Evolutionary conservation across 371 early-diverging fungal genomes (phyloP).

Genomic region (Coemansia sp.): DNA sequence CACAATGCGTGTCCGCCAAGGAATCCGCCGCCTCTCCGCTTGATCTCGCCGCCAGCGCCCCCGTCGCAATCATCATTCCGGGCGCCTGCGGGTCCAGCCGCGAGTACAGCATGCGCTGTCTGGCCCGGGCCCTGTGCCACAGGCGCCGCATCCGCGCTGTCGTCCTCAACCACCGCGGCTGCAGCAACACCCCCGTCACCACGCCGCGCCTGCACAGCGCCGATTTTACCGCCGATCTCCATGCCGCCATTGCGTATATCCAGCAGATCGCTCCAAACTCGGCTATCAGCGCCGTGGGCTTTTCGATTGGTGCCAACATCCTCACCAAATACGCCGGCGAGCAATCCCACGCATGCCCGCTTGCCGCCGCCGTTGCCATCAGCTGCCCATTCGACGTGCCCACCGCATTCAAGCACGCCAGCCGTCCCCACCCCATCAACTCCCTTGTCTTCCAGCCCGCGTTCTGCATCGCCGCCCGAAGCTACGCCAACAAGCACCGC

Average conservation of each 20-base stretch:
- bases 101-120: conserved; percentile 77
- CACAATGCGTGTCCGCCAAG: neutral
- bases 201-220: conserved; percentile 76
- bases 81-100: conserved; percentile 82
- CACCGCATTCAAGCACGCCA: neutral
- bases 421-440: conserved; percentile 53
- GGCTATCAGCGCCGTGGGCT: conserved; percentile 74
- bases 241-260: conserved; percentile 57
- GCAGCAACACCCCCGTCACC: conserved; percentile 62
- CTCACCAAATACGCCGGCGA: conserved; percentile 87
- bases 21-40: conserved; percentile 6
- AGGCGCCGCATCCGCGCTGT: conserved; percentile 64
- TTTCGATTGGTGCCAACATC: conserved; percentile 84
- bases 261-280: conserved; percentile 56
- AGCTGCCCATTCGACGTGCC: conserved; percentile 65
- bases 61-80: conserved; percentile 73
- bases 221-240: conserved; percentile 76
- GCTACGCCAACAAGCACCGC: conserved; percentile 60
- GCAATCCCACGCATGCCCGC: conserved; percentile 66
- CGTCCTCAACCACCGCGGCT: conserved; percentile 84
- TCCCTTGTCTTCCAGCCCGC: conserved; percentile 59
- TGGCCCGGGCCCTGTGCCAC: conserved; percentile 61
- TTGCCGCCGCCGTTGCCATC: conserved; percentile 74
- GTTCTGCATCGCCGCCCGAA: conserved; percentile 66
- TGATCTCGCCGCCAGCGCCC: conserved; percentile 53